phyloP scores from a whole-genome alignment of 2,329 filamentous ascomycete species.

The Colletotrichum limetticola region DNA sequence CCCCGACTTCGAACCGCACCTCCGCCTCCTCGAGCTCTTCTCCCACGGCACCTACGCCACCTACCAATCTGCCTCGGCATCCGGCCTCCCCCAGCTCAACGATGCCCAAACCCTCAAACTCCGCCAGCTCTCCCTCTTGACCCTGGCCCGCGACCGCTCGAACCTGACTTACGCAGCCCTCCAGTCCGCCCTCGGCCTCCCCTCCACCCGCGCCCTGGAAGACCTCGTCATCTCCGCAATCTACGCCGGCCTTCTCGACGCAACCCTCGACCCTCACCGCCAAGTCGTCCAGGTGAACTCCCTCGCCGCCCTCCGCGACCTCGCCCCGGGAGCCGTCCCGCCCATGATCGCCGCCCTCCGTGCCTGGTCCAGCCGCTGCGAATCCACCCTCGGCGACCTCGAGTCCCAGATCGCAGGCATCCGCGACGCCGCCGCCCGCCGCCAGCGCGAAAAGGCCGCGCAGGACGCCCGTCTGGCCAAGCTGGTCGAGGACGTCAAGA shows the following conservation, averaged over 20 bases:
- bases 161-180: conserved; percentile 81
- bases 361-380: conserved; percentile 84
- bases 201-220: conserved; percentile 78
- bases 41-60: conserved; percentile 89
- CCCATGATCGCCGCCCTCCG: conserved; percentile 75
- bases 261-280: conserved; percentile 83
- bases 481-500: conserved; percentile 57
- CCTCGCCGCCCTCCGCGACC: conserved; percentile 87
- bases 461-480: conserved; percentile 60
- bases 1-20: conserved; percentile 70
- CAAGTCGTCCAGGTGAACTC: conserved; percentile 81
- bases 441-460: conserved; percentile 60
- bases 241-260: conserved; percentile 84
- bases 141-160: conserved; percentile 74
- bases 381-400: conserved; percentile 76
- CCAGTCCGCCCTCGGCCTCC: conserved; percentile 73
- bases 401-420: conserved; percentile 80
- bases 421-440: conserved; percentile 64
- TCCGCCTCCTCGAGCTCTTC: conserved; percentile 86
- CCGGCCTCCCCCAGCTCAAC: conserved; percentile 74
- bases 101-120: conserved; percentile 84
- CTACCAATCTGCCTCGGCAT: conserved; percentile 61
- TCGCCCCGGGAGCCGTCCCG: conserved; percentile 78
- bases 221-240: conserved; percentile 87
- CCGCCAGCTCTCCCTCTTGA: conserved; percentile 88